Conservation (phyloP, 202 grass and related monocot species). For the Saccharum hybrid region DNA sequence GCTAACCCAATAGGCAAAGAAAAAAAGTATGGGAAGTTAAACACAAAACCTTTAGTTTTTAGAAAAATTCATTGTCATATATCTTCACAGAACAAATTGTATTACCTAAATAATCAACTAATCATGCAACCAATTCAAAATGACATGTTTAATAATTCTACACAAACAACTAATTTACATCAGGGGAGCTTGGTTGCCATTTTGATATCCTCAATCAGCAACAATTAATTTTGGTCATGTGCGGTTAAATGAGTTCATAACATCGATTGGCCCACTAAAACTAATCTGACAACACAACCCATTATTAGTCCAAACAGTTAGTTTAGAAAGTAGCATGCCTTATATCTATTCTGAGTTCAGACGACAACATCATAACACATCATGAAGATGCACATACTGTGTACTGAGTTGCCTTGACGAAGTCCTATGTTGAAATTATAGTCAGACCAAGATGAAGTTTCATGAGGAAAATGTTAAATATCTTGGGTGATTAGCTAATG, state of each 20-base stretch:
- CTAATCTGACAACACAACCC: neutral
- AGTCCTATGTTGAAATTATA: neutral
- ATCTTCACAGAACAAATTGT: slow-evolving; percentile 11
- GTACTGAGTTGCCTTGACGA: neutral
- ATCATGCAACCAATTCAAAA: slow-evolving; percentile 15
- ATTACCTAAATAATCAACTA: slow-evolving; percentile 4
- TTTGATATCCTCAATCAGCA: neutral
- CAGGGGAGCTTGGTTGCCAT: slow-evolving; percentile 4
- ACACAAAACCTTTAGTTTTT: slow-evolving; percentile 3
- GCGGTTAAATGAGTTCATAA: neutral
- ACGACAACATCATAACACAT: neutral
- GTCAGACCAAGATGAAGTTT: neutral
- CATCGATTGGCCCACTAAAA: slow-evolving; percentile 4
- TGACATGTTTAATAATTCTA: neutral
- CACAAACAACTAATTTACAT: neutral
- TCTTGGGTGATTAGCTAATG: neutral
- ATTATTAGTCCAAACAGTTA: neutral
- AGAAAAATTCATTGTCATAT: neutral
- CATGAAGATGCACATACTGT: neutral
- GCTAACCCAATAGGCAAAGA: neutral
- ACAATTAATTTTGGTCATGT: neutral
- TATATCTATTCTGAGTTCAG: neutral
- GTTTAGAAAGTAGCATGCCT: neutral
- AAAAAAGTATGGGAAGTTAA: slow-evolving; percentile 8
- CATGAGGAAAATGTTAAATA: neutral